These are phyloP conservation scores for Alternaria rosae DNA, from an alignment of 2,329 filamentous ascomycete genomes.

Conservation along the genomic window DNA sequence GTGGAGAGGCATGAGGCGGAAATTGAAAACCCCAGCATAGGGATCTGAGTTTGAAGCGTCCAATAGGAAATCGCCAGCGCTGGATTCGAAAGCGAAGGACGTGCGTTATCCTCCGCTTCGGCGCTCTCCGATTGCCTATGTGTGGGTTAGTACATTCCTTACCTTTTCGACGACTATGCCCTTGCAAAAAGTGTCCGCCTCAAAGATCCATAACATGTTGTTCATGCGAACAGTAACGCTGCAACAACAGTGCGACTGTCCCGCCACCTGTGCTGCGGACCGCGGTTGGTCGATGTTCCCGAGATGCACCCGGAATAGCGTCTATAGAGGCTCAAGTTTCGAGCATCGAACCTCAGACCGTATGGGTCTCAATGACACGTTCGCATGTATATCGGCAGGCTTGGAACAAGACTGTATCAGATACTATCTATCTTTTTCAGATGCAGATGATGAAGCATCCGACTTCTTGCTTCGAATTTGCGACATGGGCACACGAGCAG, in stretches of 20 bases:
- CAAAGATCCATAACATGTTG: neutral
- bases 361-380: neutral
- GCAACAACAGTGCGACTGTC: too few relatives aligned
- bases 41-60: neutral
- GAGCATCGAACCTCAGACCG: neutral
- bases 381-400: neutral
- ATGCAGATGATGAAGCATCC: neutral
- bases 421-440: neutral
- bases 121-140: neutral
- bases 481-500: neutral
- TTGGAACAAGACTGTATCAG: neutral
- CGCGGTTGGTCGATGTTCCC: neutral
- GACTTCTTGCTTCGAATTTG: neutral
- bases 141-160: neutral
- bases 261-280: neutral
- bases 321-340: neutral
- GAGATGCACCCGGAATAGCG: neutral
- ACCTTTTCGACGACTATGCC: neutral
- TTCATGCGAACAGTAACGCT: neutral
- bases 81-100: neutral
- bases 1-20: neutral
- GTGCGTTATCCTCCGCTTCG: neutral
- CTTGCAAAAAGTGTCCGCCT: neutral
- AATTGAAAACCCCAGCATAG: neutral
- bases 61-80: neutral